A percentile compares a stretch with the other conserved stretches of the same genome.
These are phyloP conservation scores for Heritiera fomes DNA, from an alignment of 345 rosid species.

Conservation along the genomic window DNA sequence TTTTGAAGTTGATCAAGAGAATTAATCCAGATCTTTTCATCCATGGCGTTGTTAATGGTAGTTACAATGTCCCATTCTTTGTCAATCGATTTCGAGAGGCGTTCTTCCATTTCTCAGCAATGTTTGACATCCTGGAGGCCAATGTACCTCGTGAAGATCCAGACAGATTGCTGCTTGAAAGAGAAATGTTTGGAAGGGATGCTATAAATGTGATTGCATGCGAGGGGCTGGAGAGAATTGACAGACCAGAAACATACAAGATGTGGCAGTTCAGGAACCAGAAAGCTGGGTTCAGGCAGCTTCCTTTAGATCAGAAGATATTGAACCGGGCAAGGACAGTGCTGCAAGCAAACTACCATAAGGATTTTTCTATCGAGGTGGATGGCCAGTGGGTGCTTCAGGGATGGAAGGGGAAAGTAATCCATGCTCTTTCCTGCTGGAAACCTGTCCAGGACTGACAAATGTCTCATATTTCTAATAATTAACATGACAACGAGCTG, in stretches of 20 bases:
- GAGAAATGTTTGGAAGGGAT: conserved; percentile 48
- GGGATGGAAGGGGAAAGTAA: conserved; percentile 84
- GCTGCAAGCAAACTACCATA: conserved; percentile 48
- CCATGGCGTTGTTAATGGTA: conserved; percentile 57
- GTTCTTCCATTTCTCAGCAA: conserved; percentile 53
- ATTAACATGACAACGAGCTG: not conserved
- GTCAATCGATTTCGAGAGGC: conserved; percentile 58
- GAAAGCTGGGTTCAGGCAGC: conserved; percentile 48
- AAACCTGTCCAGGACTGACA: conserved; percentile 29
- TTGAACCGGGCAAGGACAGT: conserved; percentile 44
- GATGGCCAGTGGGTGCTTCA: conserved; percentile 74
- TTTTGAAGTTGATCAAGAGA: conserved; percentile 49
- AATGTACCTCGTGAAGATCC: conserved; percentile 42
- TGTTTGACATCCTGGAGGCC: conserved; percentile 57
- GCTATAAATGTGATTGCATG: conserved; percentile 54
- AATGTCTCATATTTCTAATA: not conserved
- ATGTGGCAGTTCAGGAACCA: conserved; percentile 43
- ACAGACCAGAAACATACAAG: conserved; percentile 42
- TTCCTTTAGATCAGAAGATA: conserved; percentile 45
- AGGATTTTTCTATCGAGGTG: conserved; percentile 52
- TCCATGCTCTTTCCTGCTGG: conserved; percentile 70
- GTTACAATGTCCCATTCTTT: conserved; percentile 60
- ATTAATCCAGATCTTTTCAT: conserved; percentile 57
- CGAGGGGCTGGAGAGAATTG: conserved; percentile 58
- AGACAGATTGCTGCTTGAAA: conserved; percentile 51